Base-by-base conservation (phyloP, 225 moss, liverwort and hornwort genomes). In the Straminergon stramineum region DNA sequence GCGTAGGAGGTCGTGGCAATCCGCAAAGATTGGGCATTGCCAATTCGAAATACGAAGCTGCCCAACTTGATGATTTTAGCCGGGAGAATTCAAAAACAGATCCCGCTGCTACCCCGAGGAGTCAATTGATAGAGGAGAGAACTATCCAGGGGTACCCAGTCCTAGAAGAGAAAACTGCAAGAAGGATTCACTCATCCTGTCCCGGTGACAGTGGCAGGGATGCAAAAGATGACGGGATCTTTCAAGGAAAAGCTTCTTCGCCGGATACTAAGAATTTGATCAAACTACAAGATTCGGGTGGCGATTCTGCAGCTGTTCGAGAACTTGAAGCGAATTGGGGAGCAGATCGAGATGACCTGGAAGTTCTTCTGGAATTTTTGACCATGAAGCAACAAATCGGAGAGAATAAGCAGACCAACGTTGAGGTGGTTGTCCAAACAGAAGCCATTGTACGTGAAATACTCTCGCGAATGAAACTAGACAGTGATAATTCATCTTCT, bases 381-480 rank as follows among this genome's bases (percentile, higher is more conserved):
- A 90, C 90, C 34, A 90, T 58, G 85, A 93, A 90, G 87, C 87
- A 87, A 85, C 75, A 87, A 71, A 75, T 89, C 56, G 83, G n/a
- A 82, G 92, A 90, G 41, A 87, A 90, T 61, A 63, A 65, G 53
- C 79, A 90, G 75, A 70, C 73, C 26, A 73, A 83, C 69, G 83
- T 91, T 55, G 88, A 76, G 57, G 86, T 67, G 15, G 84, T 90
- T 86, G 90, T 91, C 74, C 86, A 88, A 78, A 93, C 87, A 60
- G 90, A 93, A 77, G 91, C 87, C 37, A 79, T 91, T 88, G 86
- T 93, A 66, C 91, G 89, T 30, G 93, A 93, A 64, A 79, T 91
- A 79, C 91, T 93, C 30, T 67, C 89, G 86, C 86, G 86, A 79
- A 90, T 91, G 91, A 88, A 88, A 73, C 35, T 81, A 43, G 91